Percentiles rank a stretch among this genome's conserved stretches.
phyloP scores from a whole-genome alignment of 2,329 filamentous ascomycete genomes.

The Fusarium armeniacum region DNA sequence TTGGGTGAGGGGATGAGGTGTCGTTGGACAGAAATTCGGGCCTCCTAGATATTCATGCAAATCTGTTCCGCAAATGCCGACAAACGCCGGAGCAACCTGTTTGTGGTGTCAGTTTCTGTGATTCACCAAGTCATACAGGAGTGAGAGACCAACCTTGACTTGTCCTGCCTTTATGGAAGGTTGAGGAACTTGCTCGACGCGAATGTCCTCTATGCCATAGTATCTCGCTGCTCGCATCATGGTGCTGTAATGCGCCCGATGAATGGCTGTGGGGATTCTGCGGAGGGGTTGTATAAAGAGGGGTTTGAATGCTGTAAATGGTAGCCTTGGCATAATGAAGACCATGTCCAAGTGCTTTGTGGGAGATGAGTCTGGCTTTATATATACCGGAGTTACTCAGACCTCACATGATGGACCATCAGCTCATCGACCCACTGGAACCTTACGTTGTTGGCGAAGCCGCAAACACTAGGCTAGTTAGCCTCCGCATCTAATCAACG shows the following conservation, averaged over 20 bases:
- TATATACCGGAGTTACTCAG: conserved; percentile 12
- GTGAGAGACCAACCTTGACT: conserved; percentile 53
- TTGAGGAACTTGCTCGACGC: conserved; percentile 65
- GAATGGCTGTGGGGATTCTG: background rate
- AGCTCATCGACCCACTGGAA: conserved; percentile 36
- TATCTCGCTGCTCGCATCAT: conserved; percentile 71
- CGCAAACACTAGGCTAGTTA: background rate
- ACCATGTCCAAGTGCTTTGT: background rate
- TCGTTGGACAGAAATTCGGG: conserved; percentile 57
- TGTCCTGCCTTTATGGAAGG: conserved; percentile 64
- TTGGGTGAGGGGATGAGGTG: conserved; percentile 71
- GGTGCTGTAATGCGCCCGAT: conserved; percentile 27
- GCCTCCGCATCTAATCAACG: conserved; percentile 10
- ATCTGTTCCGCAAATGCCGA: conserved; percentile 64
- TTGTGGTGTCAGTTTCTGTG: background rate
- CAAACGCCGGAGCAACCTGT: conserved; percentile 55
- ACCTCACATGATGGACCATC: conserved; percentile 32
- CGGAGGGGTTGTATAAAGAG: conserved; percentile 8
- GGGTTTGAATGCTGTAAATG: background rate
- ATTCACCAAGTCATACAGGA: rapidly evolving
- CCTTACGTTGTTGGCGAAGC: conserved; percentile 6
- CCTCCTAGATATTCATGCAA: conserved; percentile 53
- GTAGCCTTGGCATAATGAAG: conserved; percentile 10
- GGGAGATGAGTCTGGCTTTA: conserved; percentile 18
- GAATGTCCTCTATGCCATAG: conserved; percentile 68